Evolutionary conservation across 2,329 filamentous ascomycete genomes (phyloP).

Genomic region (Orbilia blumenaviensis): DNA sequence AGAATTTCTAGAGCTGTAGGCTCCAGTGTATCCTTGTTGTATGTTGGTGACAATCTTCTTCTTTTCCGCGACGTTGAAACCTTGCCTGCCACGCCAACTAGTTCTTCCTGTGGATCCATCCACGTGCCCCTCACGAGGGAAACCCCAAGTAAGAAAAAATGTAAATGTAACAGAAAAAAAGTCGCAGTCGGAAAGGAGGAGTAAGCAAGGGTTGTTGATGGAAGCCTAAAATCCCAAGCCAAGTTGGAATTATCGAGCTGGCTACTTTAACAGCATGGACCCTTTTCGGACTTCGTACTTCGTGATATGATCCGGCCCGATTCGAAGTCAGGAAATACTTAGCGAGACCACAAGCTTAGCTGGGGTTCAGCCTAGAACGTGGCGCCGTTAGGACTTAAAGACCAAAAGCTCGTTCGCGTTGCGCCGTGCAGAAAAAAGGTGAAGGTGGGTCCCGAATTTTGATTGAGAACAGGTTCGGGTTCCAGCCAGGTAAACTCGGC

Average conservation of each 20-base stretch:
- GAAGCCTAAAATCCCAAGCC: slow-evolving; percentile 28
- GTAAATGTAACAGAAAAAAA: too few relatives aligned
- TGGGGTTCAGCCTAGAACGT: slow-evolving; percentile 30
- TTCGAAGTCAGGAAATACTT: slow-evolving; percentile 22
- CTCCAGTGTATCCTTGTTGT: slow-evolving; percentile 1
- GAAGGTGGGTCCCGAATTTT: neutral
- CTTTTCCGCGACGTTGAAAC: slow-evolving; percentile 28
- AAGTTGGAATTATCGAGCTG: neutral
- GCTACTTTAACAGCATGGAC: too few relatives aligned
- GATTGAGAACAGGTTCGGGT: neutral
- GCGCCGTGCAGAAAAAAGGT: neutral
- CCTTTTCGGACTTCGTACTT: neutral
- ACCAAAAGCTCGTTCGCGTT: too few relatives aligned
- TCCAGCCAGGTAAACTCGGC: slow-evolving; percentile 2
- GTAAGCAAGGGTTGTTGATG: neutral
- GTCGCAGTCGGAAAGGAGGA: neutral
- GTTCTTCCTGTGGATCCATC: slow-evolving; percentile 22
- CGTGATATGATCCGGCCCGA: neutral
- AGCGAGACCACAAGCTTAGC: slow-evolving; percentile 21
- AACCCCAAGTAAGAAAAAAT: too few relatives aligned
- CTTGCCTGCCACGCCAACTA: neutral
- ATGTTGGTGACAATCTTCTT: slow-evolving; percentile 35
- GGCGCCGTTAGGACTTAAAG: neutral
- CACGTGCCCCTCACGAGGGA: slow-evolving; percentile 9
- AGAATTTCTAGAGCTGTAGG: neutral